Percentiles rank a stretch among this genome's conserved stretches.
Evolutionary conservation across 352 stramenopile species (phyloP).

Genomic region (Globisporangium echinulatum): DNA sequence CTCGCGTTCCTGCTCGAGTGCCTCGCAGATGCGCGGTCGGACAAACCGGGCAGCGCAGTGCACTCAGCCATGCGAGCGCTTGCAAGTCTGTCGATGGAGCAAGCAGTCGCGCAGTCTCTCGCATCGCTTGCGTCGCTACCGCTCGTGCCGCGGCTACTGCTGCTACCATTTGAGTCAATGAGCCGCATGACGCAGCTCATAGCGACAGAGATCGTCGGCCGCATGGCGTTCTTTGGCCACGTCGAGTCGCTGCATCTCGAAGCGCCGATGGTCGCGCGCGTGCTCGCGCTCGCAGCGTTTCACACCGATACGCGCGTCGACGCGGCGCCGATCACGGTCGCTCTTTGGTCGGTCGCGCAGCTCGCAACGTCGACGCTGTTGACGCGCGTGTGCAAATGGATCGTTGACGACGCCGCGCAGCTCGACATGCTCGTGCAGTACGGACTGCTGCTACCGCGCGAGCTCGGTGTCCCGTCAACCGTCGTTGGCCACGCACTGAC

Average conservation of each 20-base stretch:
- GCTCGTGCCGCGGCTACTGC: slow-evolving; percentile 31
- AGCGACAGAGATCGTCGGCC: slow-evolving; percentile 53
- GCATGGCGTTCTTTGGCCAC: slow-evolving; percentile 53
- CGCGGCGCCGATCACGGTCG: slow-evolving; percentile 23
- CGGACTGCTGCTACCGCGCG: slow-evolving; percentile 24
- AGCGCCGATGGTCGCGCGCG: slow-evolving; percentile 20
- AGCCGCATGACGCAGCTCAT: slow-evolving; percentile 45
- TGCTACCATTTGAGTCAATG: slow-evolving; percentile 16
- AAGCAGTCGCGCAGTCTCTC: slow-evolving; percentile 27
- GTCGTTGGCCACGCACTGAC: slow-evolving; percentile 37
- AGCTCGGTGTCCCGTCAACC: slow-evolving; percentile 21
- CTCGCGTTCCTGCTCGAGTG: slow-evolving; percentile 41
- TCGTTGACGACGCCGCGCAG: slow-evolving; percentile 19
- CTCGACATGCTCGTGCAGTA: slow-evolving; percentile 33
- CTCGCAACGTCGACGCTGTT: slow-evolving; percentile 22
- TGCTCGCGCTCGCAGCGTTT: slow-evolving; percentile 42
- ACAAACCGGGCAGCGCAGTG: slow-evolving; percentile 20
- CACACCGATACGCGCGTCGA: slow-evolving; percentile 22
- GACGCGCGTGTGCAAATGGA: slow-evolving; percentile 23
- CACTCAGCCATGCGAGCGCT: slow-evolving; percentile 40
- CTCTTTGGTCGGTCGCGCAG: slow-evolving; percentile 39
- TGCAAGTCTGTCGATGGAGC: slow-evolving; percentile 52
- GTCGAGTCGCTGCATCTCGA: slow-evolving; percentile 28
- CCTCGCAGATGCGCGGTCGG: slow-evolving; percentile 22
- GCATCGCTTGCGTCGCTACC: slow-evolving; percentile 21